Evolutionary conservation across 345 rosid genomes (phyloP), one percentile per base, ranked within the genome.

Genomic region (Moricandia moricandioides): DNA sequence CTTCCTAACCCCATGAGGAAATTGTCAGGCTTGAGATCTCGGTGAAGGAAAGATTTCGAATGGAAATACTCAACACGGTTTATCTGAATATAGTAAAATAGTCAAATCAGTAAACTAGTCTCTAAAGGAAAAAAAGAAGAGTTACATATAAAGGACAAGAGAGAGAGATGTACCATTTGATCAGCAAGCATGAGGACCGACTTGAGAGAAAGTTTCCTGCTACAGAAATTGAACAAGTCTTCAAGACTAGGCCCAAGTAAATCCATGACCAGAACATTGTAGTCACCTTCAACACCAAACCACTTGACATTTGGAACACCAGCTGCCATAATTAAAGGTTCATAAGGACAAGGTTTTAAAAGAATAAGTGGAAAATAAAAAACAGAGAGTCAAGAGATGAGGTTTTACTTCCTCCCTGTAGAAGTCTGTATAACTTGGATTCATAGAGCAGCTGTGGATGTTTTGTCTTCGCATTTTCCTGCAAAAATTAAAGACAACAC

Each of bases 151-250:
- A 60, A 14, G 18, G 10, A 31, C 52, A 9, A 29, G 27, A 7
- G 8, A 21, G 66, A 21, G 66, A 60, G 72, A 13, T 34, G 18
- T 76, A 92, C 99, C 97, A 95, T 92, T 83, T 95, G 99, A 83
- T 95, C 99, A 1, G 97, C 97, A 73, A 95, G 97, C 99, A 95
- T 92, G 56, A 95, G 92, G 62, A 95, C 97, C 0, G 99, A 85
- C 92, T 95, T 95, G 79, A 95, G 82, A 43, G 97, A 91, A 66
- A 95, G 85, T 81, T 94, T 92, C 78, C 97, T 84, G 70, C 93
- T 90, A 78, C 99, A 95, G 80, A 90, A 95, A 86, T 89, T 95
- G 85, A 95, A 95, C 77, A 95, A 79, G 80, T 95, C 99, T 81
- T 95, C 97, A 70, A 95, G 96, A 82, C 99, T 95, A 39, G 97